Conservation (phyloP, 257 asterid species). For the Nyctanthes arbortristis region DNA sequence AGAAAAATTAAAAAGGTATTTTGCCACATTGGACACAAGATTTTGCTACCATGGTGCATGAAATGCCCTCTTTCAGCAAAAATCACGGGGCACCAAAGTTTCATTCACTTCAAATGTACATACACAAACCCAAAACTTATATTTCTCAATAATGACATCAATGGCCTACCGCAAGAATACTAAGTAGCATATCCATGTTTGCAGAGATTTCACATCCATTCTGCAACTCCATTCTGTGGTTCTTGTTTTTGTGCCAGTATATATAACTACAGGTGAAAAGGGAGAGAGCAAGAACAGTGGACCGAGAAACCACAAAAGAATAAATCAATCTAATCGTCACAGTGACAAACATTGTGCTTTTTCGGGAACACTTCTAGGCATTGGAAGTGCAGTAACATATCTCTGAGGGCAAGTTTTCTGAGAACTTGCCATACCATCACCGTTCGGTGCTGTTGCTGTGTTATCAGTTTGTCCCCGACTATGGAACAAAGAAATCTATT, state of each 20-base stretch:
- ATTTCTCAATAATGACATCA: constrained; percentile 41
- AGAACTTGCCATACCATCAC: constrained; percentile 34
- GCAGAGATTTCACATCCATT: constrained; percentile 39
- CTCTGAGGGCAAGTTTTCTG: constrained; percentile 61
- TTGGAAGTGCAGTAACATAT: constrained; percentile 74
- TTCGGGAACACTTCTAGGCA: constrained; percentile 72
- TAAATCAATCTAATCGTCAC: constrained; percentile 44
- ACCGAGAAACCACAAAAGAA: constrained; percentile 33
- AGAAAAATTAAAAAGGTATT: background rate
- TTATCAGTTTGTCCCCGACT: constrained; percentile 72
- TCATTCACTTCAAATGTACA: constrained; percentile 41
- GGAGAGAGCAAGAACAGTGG: constrained; percentile 18
- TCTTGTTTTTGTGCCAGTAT: constrained; percentile 39
- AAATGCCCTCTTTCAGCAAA: constrained; percentile 35
- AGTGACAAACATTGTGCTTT: constrained; percentile 78
- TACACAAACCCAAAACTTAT: constrained; percentile 36
- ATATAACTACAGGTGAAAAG: constrained; percentile 22
- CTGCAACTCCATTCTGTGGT: constrained; percentile 48
- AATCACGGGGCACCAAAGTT: constrained; percentile 38
- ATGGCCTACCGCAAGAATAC: constrained; percentile 37
- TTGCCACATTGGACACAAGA: constrained; percentile 5
- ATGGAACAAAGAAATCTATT: constrained; percentile 76
- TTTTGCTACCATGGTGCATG: constrained; percentile 29
- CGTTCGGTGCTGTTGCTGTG: constrained; percentile 47
- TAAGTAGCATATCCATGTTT: constrained; percentile 42